Evolutionary conservation across 2,329 filamentous ascomycete species (phyloP).

Genomic region (Whalleya microplaca): DNA sequence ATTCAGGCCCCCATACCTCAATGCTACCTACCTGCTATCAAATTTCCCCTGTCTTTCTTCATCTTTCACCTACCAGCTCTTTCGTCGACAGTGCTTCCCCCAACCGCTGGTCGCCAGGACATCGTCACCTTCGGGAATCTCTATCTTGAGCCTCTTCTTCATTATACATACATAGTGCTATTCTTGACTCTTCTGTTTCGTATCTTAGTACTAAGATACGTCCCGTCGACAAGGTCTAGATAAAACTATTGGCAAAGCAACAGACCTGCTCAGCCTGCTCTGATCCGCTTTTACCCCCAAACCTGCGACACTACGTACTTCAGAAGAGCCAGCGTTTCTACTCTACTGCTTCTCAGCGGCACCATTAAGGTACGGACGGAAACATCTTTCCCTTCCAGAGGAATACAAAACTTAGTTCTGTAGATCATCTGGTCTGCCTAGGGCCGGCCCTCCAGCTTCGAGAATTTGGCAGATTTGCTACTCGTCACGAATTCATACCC

Average conservation of each 20-base stretch:
- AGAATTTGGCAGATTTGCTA: constrained; percentile 16
- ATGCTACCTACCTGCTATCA: constrained; percentile 7
- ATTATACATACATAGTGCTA: constrained; percentile 1
- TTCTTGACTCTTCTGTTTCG: not conserved
- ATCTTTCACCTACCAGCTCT: constrained; percentile 13
- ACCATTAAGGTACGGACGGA: constrained; percentile 22
- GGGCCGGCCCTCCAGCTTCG: constrained; percentile 40
- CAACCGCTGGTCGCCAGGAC: constrained; percentile 15
- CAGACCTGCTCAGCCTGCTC: constrained; percentile 20
- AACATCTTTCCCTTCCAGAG: constrained; percentile 33
- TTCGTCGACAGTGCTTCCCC: constrained; percentile 13
- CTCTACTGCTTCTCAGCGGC: constrained; percentile 30
- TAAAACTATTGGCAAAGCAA: constrained; percentile 26
- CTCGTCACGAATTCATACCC: constrained; percentile 8
- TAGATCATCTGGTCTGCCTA: constrained; percentile 41
- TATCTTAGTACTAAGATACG: constrained; percentile 14
- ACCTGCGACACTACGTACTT: constrained; percentile 46
- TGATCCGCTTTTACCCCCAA: constrained; percentile 31
- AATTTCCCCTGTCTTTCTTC: constrained; percentile 20
- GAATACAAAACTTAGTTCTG: constrained; percentile 40
- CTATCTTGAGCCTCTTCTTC: constrained; percentile 10
- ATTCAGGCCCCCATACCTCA: constrained; percentile 16
- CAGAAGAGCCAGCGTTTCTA: constrained; percentile 39
- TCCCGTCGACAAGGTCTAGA: constrained; percentile 13
- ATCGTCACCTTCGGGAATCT: constrained; percentile 8